Conservation (phyloP, 495 filamentous ascomycete genomes). For the Collariella sp. region DNA sequence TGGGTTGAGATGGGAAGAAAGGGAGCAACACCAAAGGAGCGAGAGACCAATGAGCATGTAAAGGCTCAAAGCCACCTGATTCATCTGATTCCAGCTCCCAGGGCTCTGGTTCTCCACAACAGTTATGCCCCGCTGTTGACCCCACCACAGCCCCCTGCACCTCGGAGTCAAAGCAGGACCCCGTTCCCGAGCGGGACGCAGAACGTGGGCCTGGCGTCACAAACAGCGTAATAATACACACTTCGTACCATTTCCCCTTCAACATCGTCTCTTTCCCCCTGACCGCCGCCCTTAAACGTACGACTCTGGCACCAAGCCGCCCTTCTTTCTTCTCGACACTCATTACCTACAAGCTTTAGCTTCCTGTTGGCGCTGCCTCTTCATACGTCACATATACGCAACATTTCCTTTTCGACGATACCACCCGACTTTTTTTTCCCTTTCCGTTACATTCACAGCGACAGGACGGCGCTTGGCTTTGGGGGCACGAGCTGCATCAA, state of each 20-base stretch:
- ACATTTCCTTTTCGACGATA: neutral
- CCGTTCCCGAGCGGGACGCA: neutral
- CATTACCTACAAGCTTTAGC: neutral
- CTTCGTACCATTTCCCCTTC: neutral
- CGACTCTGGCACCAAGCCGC: neutral
- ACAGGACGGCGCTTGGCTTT: neutral
- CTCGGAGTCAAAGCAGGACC: conserved; percentile 2
- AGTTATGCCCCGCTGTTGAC: no score
- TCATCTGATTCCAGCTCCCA: neutral
- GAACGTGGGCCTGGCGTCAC: neutral
- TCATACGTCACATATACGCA: neutral
- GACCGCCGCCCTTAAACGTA: neutral
- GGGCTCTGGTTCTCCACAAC: neutral
- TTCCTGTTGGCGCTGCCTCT: neutral
- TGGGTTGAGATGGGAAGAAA: neutral
- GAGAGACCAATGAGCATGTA: neutral
- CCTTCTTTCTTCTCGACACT: conserved; percentile 7
- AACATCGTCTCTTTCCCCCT: neutral
- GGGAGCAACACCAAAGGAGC: neutral
- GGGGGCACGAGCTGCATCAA: no score
- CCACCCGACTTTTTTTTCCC: neutral
- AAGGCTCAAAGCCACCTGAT: neutral
- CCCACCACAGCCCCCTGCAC: no score
- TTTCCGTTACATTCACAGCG: no score
- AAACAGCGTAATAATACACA: neutral